These are phyloP conservation scores for Forsythia suspensa DNA, from an alignment of 257 asterid genomes.

Conservation along the genomic window DNA sequence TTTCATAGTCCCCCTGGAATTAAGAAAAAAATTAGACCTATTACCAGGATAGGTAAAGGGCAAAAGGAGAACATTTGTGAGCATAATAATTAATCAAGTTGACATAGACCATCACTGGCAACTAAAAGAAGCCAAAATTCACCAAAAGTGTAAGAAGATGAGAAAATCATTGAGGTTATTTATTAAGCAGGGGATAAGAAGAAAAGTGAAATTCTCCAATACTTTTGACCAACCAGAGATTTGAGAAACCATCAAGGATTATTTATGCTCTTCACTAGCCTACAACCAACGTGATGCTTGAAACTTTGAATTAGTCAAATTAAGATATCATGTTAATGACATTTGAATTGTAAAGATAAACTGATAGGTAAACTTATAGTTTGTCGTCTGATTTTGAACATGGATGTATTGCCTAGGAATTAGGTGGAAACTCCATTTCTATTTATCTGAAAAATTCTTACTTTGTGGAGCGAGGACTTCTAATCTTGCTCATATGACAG, in stretches of 20 bases:
- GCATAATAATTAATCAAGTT: slow-evolving; percentile 21
- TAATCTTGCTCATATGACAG: not conserved
- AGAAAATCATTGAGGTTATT: slow-evolving; percentile 16
- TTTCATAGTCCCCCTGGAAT: slow-evolving; percentile 95
- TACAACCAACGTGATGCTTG: not conserved
- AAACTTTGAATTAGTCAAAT: not conserved
- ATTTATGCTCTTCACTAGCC: not conserved
- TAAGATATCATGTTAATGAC: not conserved
- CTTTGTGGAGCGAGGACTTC: not conserved
- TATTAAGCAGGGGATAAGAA: not conserved
- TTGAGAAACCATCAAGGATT: not conserved
- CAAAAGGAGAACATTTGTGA: not conserved
- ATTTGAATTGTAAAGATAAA: not conserved
- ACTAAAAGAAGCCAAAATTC: not conserved
- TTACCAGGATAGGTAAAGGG: slow-evolving; percentile 7
- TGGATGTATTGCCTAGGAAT: not conserved
- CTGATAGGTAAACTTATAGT: not conserved
- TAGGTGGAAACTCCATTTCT: not conserved
- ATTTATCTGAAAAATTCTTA: not conserved
- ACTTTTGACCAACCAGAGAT: slow-evolving; percentile 15
- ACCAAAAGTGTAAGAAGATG: not conserved
- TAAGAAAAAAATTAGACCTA: slow-evolving; percentile 21
- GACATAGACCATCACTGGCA: slow-evolving; percentile 14
- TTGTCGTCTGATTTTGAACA: not conserved
- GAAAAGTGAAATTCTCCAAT: slow-evolving; percentile 9